A percentile compares a stretch with the other conserved stretches of the same genome.
Evolutionary conservation across 2,329 filamentous ascomycete genomes (phyloP).

Genomic region (Eutypa lata): DNA sequence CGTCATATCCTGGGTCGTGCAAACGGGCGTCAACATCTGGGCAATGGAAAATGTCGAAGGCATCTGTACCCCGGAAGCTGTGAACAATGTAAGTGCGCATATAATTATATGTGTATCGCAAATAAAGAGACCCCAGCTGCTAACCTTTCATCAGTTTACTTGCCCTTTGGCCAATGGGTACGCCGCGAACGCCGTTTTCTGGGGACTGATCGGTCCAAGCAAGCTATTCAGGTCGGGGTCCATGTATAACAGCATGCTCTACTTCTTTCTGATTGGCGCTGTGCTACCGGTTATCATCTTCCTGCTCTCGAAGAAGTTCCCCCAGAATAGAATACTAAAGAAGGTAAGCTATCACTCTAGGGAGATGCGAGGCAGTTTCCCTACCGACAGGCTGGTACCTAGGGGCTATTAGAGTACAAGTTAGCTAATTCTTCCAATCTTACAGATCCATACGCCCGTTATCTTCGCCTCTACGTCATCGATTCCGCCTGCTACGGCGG

Average conservation of each 20-base stretch:
- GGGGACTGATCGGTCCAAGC: constrained; percentile 69
- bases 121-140: no score
- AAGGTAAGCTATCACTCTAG: no score
- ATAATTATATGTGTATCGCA: no score
- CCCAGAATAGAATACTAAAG: constrained; percentile 43
- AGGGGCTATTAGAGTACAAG: no score
- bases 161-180: constrained; percentile 54
- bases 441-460: constrained; percentile 41
- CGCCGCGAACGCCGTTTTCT: constrained; percentile 69
- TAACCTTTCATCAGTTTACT: constrained; percentile 44
- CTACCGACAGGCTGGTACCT: no score
- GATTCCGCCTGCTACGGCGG: constrained; percentile 67
- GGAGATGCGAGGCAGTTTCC: no score
- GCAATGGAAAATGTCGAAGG: constrained; percentile 60
- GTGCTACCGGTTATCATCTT: constrained; percentile 62
- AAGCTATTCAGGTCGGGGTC: constrained; percentile 65
- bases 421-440: no score
- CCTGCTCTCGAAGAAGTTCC: constrained; percentile 59
- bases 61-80: constrained; percentile 49
- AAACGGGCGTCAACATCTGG: constrained; percentile 66
- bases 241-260: constrained; percentile 63
- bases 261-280: constrained; percentile 69
- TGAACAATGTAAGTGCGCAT: no score
- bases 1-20: constrained; percentile 43
- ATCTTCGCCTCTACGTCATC: constrained; percentile 63